Evolutionary conservation across 140 eudicot genomes (phyloP).

Genomic region (Cichorium intybus): DNA sequence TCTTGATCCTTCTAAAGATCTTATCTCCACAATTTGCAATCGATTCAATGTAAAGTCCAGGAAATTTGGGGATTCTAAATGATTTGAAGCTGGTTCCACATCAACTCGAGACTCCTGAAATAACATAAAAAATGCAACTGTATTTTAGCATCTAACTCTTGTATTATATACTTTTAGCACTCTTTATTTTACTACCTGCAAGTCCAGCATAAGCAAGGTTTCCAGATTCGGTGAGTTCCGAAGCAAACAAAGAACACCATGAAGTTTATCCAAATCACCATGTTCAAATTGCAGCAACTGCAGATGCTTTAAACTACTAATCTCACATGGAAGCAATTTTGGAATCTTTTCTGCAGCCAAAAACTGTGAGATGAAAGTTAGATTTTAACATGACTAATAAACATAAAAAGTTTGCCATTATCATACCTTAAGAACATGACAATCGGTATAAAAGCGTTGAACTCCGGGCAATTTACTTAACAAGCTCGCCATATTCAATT

Average conservation of each 20-base stretch:
- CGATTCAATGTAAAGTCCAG: background rate
- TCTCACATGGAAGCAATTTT: background rate
- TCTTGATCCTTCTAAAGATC: constrained; percentile 13
- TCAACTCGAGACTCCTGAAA: background rate
- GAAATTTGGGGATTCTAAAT: too few relatives aligned
- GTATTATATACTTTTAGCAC: too few relatives aligned
- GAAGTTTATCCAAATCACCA: constrained; percentile 15
- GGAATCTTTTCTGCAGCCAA: too few relatives aligned
- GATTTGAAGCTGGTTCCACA: too few relatives aligned
- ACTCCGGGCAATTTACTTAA: background rate
- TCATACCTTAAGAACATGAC: constrained; percentile 12
- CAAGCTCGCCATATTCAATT: background rate
- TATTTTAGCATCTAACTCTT: too few relatives aligned
- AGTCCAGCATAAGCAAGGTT: too few relatives aligned
- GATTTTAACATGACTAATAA: too few relatives aligned
- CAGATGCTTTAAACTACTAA: background rate
- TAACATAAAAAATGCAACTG: constrained; percentile 5
- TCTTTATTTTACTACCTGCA: too few relatives aligned
- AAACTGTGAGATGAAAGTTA: too few relatives aligned
- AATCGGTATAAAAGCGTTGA: background rate
- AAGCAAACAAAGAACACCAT: too few relatives aligned
- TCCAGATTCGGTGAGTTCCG: too few relatives aligned
- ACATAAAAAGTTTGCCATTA: background rate
- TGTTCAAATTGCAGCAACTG: background rate
- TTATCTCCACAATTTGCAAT: background rate